Evolutionary conservation across 2,329 filamentous ascomycete species (phyloP).

Genomic region (Albophoma yamanashiensis): DNA sequence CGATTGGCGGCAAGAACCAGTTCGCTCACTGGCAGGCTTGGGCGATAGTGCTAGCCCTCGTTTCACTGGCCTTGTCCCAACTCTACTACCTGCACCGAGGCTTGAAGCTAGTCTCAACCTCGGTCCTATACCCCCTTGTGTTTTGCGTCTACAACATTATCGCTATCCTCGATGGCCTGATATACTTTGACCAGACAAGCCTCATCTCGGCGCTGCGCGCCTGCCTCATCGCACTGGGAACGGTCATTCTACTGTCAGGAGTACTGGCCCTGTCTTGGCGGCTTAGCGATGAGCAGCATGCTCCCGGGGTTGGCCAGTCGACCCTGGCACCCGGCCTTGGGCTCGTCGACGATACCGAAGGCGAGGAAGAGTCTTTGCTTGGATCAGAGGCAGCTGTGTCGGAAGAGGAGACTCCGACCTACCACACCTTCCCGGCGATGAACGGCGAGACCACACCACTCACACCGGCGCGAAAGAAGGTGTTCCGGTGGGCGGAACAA

Average conservation of each 20-base stretch:
- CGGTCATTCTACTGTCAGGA: conserved; percentile 72
- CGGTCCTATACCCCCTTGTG: conserved; percentile 89
- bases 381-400: conserved; percentile 33
- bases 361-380: conserved; percentile 46
- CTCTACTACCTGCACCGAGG: conserved; percentile 93
- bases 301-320: conserved; percentile 50
- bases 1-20: conserved; percentile 79
- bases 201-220: conserved; percentile 67
- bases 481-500: conserved; percentile 51
- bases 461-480: conserved; percentile 33
- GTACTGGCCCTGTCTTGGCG: conserved; percentile 92
- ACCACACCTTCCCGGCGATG: conserved; percentile 37
- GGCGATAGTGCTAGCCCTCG: conserved; percentile 74
- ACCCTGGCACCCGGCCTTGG: conserved; percentile 74
- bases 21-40: conserved; percentile 94
- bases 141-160: conserved; percentile 99
- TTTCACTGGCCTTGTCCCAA: conserved; percentile 75
- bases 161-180: conserved; percentile 90
- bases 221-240: conserved; percentile 75
- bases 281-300: conserved; percentile 65
- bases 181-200: conserved; percentile 88
- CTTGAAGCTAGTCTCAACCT: conserved; percentile 89
- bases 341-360: conserved; percentile 59
- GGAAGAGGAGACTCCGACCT: conserved; percentile 28
- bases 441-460: conserved; percentile 26